Evolutionary conservation across 2,329 filamentous ascomycete species (phyloP), one percentile per base, ranked within the genome.

Genomic region (Trichoderma simmonsii): DNA sequence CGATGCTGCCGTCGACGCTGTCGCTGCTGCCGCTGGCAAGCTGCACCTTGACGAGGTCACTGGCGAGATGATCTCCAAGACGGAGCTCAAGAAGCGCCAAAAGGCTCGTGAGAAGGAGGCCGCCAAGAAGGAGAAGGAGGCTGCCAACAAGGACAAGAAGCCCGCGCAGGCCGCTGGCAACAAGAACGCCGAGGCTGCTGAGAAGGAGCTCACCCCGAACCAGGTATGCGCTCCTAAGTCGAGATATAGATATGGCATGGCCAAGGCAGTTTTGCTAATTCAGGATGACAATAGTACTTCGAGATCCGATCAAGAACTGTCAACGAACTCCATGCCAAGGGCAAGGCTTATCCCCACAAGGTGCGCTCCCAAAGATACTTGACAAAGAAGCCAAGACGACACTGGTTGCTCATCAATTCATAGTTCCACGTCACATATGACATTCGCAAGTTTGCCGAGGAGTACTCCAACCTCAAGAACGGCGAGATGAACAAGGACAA

Each of bases 61-160:
- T 15, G 96, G 96, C 78, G 96, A 99, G 85, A 91, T 84, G 82
- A 81, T 92, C 73, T 95, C 92, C 85, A 95, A 95, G 90, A 89
- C 90, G 18, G 92, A 95, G 85, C 86, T 98, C 82, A 99, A 99
- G 93, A 95, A 93, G 86, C 91, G 95, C 79, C 90, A 95, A 86
- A 99, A 99, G 93, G 88, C 91, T 80, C 91, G 95, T 76, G 90
- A 95, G 82, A 90, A 89, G 83, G 94, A 97, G 73, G 92, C 92
- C 76, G 93, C 94, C 85, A 98, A 97, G 91, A 90, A 90, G 77
- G 90, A 94, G 85, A 95, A 94, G 87, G 92, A 90, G 32, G 92
- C 93, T 67, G 86, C 89, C 65, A 91, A 93, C 32, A 69, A 70
- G 71, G 67, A 71, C 54, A 73, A 73, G 71, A 71, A 71, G 62